Evolutionary conservation across 805 yeast genomes (phyloP), one percentile per base, ranked within the genome.

Genomic region (Nakazawaea molendinolei): DNA sequence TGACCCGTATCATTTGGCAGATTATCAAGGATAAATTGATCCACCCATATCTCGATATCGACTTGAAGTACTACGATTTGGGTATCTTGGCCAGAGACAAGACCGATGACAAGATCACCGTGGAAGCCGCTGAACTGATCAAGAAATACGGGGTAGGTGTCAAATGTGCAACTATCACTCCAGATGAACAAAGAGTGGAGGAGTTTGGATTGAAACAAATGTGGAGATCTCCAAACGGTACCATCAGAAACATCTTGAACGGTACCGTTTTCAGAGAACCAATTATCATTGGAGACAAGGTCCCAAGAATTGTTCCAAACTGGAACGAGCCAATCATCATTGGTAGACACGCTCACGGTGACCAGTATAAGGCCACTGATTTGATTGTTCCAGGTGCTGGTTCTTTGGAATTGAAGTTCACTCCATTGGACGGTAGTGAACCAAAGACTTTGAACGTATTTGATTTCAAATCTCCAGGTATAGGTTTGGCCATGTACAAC

Each of bases 191-290:
- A 18, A 69, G 92, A 57, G 90, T 83, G 31, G 65, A 76, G 52
- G 92, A 83, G 59, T 83, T 81, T 48, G 61, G 65, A 32, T 66
- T 83, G 56, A 78, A 78, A 52, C 74, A 83, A 53, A 83, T 83
- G 92, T 83, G 90, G 89, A 68, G 76, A 35, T 82, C 90, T 15
- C 92, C 92, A 45, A 83, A 83, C 53, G 92, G 92, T 46, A 82
- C 92, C 21, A 79, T 83, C 49, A 71, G 92, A 65, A 83, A 83
- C 58, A 80, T 82, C 38, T 59, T 83, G 44, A 85, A 84, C 23
- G 92, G 92, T 48, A 83, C 92, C 16, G 90, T 83, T 22, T 83
- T 83, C 61, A 74, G 92, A 60, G 92, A 83, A 55, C 86, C 89
- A 38, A 83, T 83, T 53, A 82, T 83, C 39, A 81, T 83, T 46